Evolutionary conservation across 345 rosid species (phyloP).

Genomic region (Passiflora organensis): DNA sequence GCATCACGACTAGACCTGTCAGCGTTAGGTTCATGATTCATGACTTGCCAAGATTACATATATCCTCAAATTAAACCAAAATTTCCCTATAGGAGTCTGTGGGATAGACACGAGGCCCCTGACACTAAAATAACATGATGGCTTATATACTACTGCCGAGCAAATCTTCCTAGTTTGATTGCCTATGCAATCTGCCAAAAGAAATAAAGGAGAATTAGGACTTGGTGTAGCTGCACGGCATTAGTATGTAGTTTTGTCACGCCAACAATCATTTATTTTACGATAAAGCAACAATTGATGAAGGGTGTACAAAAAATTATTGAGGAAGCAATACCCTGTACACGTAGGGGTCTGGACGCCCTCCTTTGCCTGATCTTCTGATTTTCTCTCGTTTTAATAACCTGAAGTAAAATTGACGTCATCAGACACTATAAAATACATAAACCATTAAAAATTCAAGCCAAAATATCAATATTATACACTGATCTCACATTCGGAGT

Average conservation of each 20-base stretch:
- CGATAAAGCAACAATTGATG: too few species aligned
- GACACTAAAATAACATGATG: background rate
- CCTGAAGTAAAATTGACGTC: constrained; percentile 14
- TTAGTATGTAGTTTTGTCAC: background rate
- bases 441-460: background rate
- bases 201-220: background rate
- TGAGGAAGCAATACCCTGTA: constrained; percentile 48
- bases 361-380: constrained; percentile 78
- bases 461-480: too few species aligned
- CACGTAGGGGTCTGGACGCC: constrained; percentile 67
- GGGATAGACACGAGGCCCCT: too few species aligned
- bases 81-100: too few species aligned
- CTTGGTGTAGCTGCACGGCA: background rate
- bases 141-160: background rate
- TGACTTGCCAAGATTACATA: too few species aligned
- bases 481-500: constrained; percentile 43
- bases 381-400: constrained; percentile 53
- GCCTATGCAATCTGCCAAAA: constrained; percentile 31
- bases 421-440: background rate
- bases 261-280: background rate
- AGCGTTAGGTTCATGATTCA: too few species aligned
- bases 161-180: constrained; percentile 6
- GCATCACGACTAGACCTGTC: too few species aligned
- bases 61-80: too few species aligned
- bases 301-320: background rate